These are phyloP conservation scores for Plantago elongata DNA, from an alignment of 257 asterid species.

Conservation along the genomic window DNA sequence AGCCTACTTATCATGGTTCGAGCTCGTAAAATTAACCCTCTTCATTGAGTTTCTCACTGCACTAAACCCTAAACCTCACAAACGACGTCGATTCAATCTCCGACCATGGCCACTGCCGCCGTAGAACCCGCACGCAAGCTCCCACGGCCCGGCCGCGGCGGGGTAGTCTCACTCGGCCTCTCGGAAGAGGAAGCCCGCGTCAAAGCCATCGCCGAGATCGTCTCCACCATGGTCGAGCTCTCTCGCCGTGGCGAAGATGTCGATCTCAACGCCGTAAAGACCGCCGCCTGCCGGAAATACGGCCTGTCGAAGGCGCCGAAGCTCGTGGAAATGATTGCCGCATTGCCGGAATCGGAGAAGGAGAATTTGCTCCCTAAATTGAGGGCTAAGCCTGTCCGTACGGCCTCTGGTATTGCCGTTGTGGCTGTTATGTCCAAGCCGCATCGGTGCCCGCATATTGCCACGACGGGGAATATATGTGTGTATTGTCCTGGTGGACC, in stretches of 20 bases:
- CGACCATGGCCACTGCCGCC: constrained; percentile 50
- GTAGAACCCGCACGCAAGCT: constrained; percentile 59
- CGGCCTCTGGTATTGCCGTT: constrained; percentile 98
- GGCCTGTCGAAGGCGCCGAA: constrained; percentile 92
- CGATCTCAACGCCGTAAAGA: constrained; percentile 82
- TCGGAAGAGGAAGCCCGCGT: constrained; percentile 94
- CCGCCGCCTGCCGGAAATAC: constrained; percentile 89
- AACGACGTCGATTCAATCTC: not conserved
- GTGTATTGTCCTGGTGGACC: constrained; percentile 99
- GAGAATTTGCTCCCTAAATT: constrained; percentile 85
- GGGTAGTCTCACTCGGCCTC: constrained; percentile 66
- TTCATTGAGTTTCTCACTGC: not conserved
- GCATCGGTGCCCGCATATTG: constrained; percentile 97
- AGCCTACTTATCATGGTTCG: too few relatives aligned
- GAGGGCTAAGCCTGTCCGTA: constrained; percentile 92
- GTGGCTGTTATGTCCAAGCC: constrained; percentile 99
- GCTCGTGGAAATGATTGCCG: constrained; percentile 97
- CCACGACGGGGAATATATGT: constrained; percentile 94
- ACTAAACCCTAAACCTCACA: not conserved
- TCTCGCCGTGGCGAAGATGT: constrained; percentile 82
- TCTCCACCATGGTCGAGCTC: constrained; percentile 79
- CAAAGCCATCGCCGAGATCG: constrained; percentile 92
- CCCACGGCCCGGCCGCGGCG: constrained; percentile 98
- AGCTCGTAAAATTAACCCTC: too few relatives aligned
- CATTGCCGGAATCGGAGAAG: constrained; percentile 86